Evolutionary conservation across 345 rosid genomes (phyloP), one percentile per base, ranked within the genome.

Genomic region (Noccaea bulbosa): DNA sequence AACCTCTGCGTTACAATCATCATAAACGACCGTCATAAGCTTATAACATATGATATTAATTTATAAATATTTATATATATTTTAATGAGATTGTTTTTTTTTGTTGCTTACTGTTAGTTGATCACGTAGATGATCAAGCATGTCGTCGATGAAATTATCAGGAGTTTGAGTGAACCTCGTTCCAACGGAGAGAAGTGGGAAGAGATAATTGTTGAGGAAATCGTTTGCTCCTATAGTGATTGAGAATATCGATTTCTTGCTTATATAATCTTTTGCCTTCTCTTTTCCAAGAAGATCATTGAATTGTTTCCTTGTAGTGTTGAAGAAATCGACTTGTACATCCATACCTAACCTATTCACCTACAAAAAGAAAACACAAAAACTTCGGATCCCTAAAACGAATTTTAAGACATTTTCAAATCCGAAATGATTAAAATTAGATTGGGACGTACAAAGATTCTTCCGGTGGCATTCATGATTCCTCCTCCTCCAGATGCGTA

Each of bases 341-440:
- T 91, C 98, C 97, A 93, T 78, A 65, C 96, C 87, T 73, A 93
- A 65, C 78, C 98, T 83, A 72, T 93, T 93, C 10, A 93, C 84
- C 98, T 93, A 27, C 34, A 1, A 1, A 1, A 69, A 7, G 0
- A 39, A 17, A 32, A 44, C 37, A 16, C n/a, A 56, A 10, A 10
- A 37, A 37, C 15, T 3, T 16, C 6, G 47, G 32, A 49, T 59
- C 30, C 41, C 9, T 9, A 6, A 7, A 49, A 41, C 5, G n/a
- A 61, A 8, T 55, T 15, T 68, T 51, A 44, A 59, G 11, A 52
- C 11, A 33, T 7, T 37, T 15, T 10, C 2, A 15, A 43, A 59
- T 40, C 4, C 8, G 14, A 34, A 20, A 20, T 43, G 20, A 30
- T 41, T 24, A 63, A 17, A 35, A 33, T 12, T 33, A 37, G 40